Evolutionary conservation across 78 protist genomes (phyloP), one percentile per base, ranked within the genome.

Genomic region (Dictyostelium brefeldianum): DNA sequence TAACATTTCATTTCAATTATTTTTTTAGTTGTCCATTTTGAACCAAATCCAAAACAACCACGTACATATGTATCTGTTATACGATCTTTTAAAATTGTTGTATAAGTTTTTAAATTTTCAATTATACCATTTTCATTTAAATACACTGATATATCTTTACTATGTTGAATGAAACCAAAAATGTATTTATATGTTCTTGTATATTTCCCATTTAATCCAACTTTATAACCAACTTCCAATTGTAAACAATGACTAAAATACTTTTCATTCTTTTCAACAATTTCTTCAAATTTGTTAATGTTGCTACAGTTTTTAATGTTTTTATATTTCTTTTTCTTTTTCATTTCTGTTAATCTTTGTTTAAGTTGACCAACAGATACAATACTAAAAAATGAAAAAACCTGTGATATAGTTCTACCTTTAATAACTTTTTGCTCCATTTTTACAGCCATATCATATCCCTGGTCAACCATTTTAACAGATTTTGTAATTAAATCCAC

Each of bases 381-480:
- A 62, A 62, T 62, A 25, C 70, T 62, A 62, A 62, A 62, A 22
- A 62, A 62, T 62, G 70, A 62, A 62, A 62, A 62, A 62, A 62
- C 70, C 11, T 62, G 70, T 11, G 43, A 25, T 25, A 62, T 62
- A n/a, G 27, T 62, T 62, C 70, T 62, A 62, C 27, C 22, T 22
- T 62, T 62, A 7, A 62, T 62, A 9, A 62, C 27, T 25, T 62
- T 36, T 25, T 62, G n/a, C 4, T 36, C 43, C 12, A 62, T 62
- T 22, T 62, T 62, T 3, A 62, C 70, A 22, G 43, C 70, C 70
- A 62, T 62, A 62, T 62, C 70, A 62, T 62, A 62, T 11, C 70
- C 70, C 2, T 36, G 43, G 2, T 36, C 43, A 36, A 36, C 43
- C 43, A 36, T 36, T 36, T 36, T 36, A 36, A 36, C 43, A 3